Evolutionary conservation across 169 alveolate species (phyloP).

Genomic region (Cryptosporidium felis): DNA sequence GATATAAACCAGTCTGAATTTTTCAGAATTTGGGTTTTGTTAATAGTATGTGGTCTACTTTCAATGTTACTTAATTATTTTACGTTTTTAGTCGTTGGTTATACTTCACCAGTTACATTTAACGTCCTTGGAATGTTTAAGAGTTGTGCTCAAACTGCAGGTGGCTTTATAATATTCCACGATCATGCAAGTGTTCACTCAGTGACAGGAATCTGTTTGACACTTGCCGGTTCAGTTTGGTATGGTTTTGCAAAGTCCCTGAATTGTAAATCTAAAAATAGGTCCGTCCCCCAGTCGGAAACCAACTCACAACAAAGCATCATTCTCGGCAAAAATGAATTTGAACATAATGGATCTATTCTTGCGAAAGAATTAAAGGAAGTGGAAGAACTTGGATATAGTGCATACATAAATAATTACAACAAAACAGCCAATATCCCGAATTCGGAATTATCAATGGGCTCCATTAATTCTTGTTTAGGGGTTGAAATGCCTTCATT

Average conservation of each 20-base stretch:
- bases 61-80: constrained; percentile 58
- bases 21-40: constrained; percentile 49
- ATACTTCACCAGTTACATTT: constrained; percentile 74
- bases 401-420: background rate
- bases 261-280: constrained; percentile 27
- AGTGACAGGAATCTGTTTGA: constrained; percentile 71
- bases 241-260: constrained; percentile 57
- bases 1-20: constrained; percentile 17
- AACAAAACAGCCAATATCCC: background rate
- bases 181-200: constrained; percentile 70
- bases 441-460: background rate
- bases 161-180: constrained; percentile 73
- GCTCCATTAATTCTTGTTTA: background rate
- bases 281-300: background rate
- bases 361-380: background rate
- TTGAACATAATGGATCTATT: constrained; percentile 4
- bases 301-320: background rate
- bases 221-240: constrained; percentile 72
- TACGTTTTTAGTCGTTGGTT: constrained; percentile 55
- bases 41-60: constrained; percentile 40
- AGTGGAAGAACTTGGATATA: constrained; percentile 11
- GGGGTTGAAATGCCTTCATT: background rate
- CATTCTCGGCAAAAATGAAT: background rate
- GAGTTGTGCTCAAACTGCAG: constrained; percentile 75
- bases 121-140: constrained; percentile 75